Base-by-base conservation (phyloP, 768 basidiomycete genomes). In the Phanerodontia chrysosporium region DNA sequence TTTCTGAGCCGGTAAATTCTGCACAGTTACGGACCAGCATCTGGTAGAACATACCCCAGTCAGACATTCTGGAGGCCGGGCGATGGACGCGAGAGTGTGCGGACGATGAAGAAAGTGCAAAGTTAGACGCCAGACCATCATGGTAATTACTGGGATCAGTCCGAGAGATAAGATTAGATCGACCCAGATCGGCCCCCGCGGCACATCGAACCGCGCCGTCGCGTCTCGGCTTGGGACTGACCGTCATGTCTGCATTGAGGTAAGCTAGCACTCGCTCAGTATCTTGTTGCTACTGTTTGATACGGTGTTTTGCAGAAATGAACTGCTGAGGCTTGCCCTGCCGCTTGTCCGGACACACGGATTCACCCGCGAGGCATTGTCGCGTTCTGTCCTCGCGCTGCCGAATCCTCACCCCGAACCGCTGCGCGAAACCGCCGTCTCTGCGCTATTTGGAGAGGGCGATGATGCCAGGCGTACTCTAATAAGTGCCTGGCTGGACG, bases 401-500 rank as follows among this genome's bases (percentile, higher is more conserved):
- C 81, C 83, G 6, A 57, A 69, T 28, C 75, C 78, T 1, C 85
- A 84, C 65, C 24, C 77, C 1, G 73, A 79, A 57, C 89, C 88
- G 7, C 82, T 93, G 22, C 80, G 85, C 0, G 90, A 92, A 58
- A 73, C 77, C 0, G 86, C 89, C 0, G 81, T 93, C 22, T 82
- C 86, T 1, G 80, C 87, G 6, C 74, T 93, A 6, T 94, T 92
- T 72, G 91, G 91, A 8, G 64, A 67, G 14, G 91, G 86, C 24
- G 83, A 89, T 57, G 70, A 81, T 29, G 89, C 91, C 1, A 76
- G 86, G 14, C 77, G 78, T 55, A 81, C 80, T 3, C 76, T 94
- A 28, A 78, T 92, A 45, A 70, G 76, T n/a, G 86, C 86, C 0
- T 94, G 91, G 90, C 67, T 93, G 35, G 80, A 85, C 21, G 82